Evolutionary conservation across 768 basidiomycete species (phyloP), one percentile per base, ranked within the genome.

Genomic region (Tulasnella sp.): DNA sequence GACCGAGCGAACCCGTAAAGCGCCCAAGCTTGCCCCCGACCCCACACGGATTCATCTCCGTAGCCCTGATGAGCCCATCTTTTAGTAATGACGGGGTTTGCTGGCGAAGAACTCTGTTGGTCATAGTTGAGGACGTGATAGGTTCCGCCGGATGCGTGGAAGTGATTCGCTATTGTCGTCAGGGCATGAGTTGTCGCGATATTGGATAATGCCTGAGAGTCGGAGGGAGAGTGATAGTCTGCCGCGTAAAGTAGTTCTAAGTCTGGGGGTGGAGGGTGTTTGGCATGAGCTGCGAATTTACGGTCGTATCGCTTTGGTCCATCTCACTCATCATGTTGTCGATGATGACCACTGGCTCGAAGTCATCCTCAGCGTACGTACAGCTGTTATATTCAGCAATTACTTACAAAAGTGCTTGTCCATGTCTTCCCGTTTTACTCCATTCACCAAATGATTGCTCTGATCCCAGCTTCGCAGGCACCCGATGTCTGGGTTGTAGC

Each of bases 401-500:
- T 48, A 58, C 75, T 76, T 44, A 76, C 75, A 24, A 39, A 76
- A 76, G 75, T 76, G 75, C 39, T 52, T 76, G 27, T 76, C 42
- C 31, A 31, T 76, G 34, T 76, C 75, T 52, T 58, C 75, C 75
- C 48, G 42, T 52, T 42, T 42, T 36, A 76, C 40, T 36, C 75
- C 75, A 52, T 76, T 42, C 14, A 58, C 42, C 36, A 77, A n/a
- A 38, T 77, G 48, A 21, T 56, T 40, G 40, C 52, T 77, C 24
- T 52, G 36, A 56, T 77, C 76, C 76, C 76, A 77, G 76, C 76
- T 77, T 36, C 52, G 48, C n/a, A 62, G 39, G 52, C 76, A 77
- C 3, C 76, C 76, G 56, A 77, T 38, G 18, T 14, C 19, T 9
- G 76, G 52, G 58, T 77, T 56, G 40, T 19, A 77, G 1, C 76